Percentiles rank a stretch among this genome's conserved stretches.
Conservation (phyloP, 768 basidiomycete species). For the Russula sp. region DNA sequence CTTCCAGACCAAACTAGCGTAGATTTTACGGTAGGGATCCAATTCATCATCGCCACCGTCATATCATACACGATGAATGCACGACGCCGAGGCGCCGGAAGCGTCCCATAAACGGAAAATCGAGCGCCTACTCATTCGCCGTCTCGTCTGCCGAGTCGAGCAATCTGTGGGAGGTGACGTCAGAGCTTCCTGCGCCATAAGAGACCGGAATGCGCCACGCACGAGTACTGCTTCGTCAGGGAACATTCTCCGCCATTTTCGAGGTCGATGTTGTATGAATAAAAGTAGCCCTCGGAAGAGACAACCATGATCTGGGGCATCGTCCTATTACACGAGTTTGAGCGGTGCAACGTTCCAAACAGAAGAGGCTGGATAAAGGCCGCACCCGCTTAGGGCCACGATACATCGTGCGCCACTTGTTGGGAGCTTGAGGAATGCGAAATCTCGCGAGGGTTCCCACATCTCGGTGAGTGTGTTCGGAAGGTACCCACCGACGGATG, state of each 20-base stretch:
- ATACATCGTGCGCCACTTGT: conserved; percentile 73
- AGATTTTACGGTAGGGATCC: conserved; percentile 9
- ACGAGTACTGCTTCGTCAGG: conserved; percentile 91
- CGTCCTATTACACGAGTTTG: conserved; percentile 43
- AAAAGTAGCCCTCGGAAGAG: conserved; percentile 92
- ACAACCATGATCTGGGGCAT: conserved; percentile 97
- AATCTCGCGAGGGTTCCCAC: conserved; percentile 95
- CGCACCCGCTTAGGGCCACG: conserved; percentile 81
- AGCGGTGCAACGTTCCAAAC: not conserved
- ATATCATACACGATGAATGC: conserved; percentile 15
- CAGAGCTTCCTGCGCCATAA: not conserved
- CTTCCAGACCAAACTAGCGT: conserved; percentile 8
- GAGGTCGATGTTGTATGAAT: conserved; percentile 91
- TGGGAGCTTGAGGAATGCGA: conserved; percentile 84
- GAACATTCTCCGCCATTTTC: conserved; percentile 95
- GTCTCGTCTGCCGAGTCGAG: conserved; percentile 29
- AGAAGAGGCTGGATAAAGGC: not conserved
- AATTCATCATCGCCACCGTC: not conserved
- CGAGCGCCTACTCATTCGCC: conserved; percentile 11
- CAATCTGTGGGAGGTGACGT: conserved; percentile 17
- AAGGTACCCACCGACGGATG: conserved; percentile 78
- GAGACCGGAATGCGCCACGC: conserved; percentile 18
- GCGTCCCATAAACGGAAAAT: not conserved
- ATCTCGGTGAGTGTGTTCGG: conserved; percentile 89
- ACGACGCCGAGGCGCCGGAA: not conserved